phyloP scores from a whole-genome alignment of 208 protist species.

The Balamuthia mandrillaris region DNA sequence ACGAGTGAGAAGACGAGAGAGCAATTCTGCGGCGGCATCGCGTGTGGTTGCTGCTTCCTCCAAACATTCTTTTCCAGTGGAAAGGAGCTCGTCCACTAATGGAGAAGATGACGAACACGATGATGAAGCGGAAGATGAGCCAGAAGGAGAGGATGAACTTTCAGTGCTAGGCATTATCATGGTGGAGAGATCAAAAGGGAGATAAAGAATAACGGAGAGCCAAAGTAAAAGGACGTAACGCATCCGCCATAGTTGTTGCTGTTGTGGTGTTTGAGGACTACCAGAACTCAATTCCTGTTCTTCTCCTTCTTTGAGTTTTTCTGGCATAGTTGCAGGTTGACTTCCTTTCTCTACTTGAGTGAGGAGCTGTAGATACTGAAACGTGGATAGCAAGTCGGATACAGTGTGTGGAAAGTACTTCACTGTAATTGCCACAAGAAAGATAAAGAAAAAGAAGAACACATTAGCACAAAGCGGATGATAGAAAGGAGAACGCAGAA shows the following conservation, averaged over 20 bases:
- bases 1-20: slow-evolving; percentile 83
- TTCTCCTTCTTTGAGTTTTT: neutral
- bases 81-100: slow-evolving; percentile 55
- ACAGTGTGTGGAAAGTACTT: slow-evolving; percentile 89
- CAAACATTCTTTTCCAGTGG: slow-evolving; percentile 75
- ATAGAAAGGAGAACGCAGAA: too few species aligned
- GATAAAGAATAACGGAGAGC: slow-evolving; percentile 91
- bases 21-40: slow-evolving; percentile 84
- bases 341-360: neutral
- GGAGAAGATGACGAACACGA: too few species aligned
- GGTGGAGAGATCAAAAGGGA: slow-evolving; percentile 89
- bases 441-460: too few species aligned
- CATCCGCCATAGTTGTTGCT: slow-evolving; percentile 85
- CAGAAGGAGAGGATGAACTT: neutral
- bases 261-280: neutral
- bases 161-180: slow-evolving; percentile 63
- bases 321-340: neutral
- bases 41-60: slow-evolving; percentile 80
- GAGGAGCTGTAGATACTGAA: neutral
- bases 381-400: slow-evolving; percentile 54
- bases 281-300: neutral
- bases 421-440: slow-evolving; percentile 41
- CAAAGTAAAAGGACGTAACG: slow-evolving; percentile 93
- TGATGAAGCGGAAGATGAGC: neutral
- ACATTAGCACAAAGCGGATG: too few species aligned